Evolutionary conservation across 2,329 filamentous ascomycete species (phyloP), one percentile per base, ranked within the genome.

Genomic region (Chalaropsis thielavioides): DNA sequence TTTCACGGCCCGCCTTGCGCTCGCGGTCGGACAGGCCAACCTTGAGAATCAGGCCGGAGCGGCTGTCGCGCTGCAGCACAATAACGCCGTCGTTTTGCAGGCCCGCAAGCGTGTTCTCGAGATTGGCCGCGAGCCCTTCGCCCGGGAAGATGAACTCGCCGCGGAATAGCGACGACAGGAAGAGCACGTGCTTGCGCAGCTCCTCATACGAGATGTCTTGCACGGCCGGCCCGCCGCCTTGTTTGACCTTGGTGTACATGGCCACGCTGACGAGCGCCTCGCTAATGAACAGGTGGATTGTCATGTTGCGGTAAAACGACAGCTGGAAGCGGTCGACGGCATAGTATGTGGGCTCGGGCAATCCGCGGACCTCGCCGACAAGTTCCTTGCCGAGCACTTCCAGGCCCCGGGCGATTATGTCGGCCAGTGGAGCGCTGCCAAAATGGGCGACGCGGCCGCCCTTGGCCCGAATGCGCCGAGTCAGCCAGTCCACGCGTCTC

Each of bases 221-320:
- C 69, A 88, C 83, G 3, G 85, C 80, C 0, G 89, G 88, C 0
- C 89, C 90, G n/a, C 92, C 92, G 17, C 94, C 94, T 68, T 85
- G 85, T 75, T 99, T 99, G 64, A 97, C 88, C 56, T 84, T 83
- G 0, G 86, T 94, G 74, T 99, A 99, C 80, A 99, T 86, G 35
- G 89, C 89, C 3, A 87, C 90, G 68, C 90, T 94, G 24, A 97
- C 90, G 3, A 99, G 79, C 0, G 92, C 89, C 73, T 97, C 92
- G 1, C 90, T 88, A 66, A 99, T 94, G 74, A 99, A 99, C 4
- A 99, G 82, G 73, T 99, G 94, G 68, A 99, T 99, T 0, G 92
- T 96, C 94, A 97, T 97, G 75, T 99, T 99, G 63, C 94, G 87
- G 76, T 99, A 99, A 75, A 99, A 99, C 0, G 91, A 96, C 10